Percentiles rank a stretch among this genome's conserved stretches.
phyloP scores from a whole-genome alignment of 805 yeast genomes.

The Sugiyamaella mastotermitis region DNA sequence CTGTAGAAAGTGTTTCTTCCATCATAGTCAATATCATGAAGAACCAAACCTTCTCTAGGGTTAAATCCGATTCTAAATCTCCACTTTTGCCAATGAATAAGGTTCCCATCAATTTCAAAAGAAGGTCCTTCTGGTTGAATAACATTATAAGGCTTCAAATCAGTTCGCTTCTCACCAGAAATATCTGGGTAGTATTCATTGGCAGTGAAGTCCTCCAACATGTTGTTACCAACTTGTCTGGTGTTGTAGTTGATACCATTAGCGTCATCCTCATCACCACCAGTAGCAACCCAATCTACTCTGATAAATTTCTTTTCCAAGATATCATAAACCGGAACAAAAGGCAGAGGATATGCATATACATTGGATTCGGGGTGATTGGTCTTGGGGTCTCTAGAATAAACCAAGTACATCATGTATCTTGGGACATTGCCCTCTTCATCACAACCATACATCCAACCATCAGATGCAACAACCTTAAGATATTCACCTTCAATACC shows the following conservation, averaged over 20 bases:
- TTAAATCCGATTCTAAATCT: slow-evolving; percentile 65
- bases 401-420: slow-evolving; percentile 65
- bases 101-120: slow-evolving; percentile 48
- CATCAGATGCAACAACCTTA: slow-evolving; percentile 51
- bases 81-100: slow-evolving; percentile 80
- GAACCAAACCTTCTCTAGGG: slow-evolving; percentile 73
- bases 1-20: slow-evolving; percentile 74
- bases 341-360: slow-evolving; percentile 63
- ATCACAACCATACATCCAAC: slow-evolving; percentile 86
- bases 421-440: slow-evolving; percentile 37
- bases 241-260: slow-evolving; percentile 35
- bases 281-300: slow-evolving; percentile 72
- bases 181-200: slow-evolving; percentile 36
- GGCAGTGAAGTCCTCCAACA: slow-evolving; percentile 31
- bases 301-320: slow-evolving; percentile 55
- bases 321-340: slow-evolving; percentile 71
- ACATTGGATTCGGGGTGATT: slow-evolving; percentile 31
- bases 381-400: slow-evolving; percentile 59
- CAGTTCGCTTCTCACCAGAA: slow-evolving; percentile 35
- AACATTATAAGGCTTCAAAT: slow-evolving; percentile 67
- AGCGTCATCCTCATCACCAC: slow-evolving; percentile 57
- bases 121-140: slow-evolving; percentile 85
- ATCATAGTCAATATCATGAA: slow-evolving; percentile 67
- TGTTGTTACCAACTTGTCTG: slow-evolving; percentile 55
- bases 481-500: slow-evolving; percentile 28